These are phyloP conservation scores for Solanum piurae DNA, from an alignment of 257 asterid species.

Conservation along the genomic window DNA sequence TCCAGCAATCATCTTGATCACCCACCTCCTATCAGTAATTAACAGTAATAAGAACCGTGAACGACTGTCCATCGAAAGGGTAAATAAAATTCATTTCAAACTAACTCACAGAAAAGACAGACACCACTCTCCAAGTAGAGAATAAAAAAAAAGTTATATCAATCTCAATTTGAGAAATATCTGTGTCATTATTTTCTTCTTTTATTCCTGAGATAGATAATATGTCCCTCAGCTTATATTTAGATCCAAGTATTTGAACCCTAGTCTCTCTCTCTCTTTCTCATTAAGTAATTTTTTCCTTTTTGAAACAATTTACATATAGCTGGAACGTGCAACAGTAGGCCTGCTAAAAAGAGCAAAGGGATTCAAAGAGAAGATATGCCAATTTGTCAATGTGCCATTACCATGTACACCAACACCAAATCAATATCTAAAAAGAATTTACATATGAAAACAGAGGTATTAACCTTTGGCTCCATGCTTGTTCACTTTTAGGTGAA, in stretches of 20 bases:
- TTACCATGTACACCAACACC: background rate
- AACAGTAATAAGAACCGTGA: constrained; percentile 10
- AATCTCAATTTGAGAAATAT: background rate
- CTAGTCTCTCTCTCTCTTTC: background rate
- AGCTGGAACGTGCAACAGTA: background rate
- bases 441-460: background rate
- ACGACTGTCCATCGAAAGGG: background rate
- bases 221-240: background rate
- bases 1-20: constrained; percentile 70
- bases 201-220: background rate
- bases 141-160: background rate
- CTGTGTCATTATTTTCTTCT: background rate
- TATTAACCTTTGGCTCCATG: constrained; percentile 88
- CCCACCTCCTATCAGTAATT: constrained; percentile 79
- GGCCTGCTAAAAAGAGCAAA: background rate
- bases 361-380: background rate
- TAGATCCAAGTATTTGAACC: background rate
- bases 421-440: background rate
- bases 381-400: background rate
- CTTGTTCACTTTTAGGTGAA: constrained; percentile 86
- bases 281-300: background rate
- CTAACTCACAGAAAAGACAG: background rate
- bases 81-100: background rate
- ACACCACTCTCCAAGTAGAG: background rate
- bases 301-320: background rate